These are phyloP conservation scores for Colletotrichum sp. DNA, from an alignment of 2,329 filamentous ascomycete species.

Conservation along the genomic window DNA sequence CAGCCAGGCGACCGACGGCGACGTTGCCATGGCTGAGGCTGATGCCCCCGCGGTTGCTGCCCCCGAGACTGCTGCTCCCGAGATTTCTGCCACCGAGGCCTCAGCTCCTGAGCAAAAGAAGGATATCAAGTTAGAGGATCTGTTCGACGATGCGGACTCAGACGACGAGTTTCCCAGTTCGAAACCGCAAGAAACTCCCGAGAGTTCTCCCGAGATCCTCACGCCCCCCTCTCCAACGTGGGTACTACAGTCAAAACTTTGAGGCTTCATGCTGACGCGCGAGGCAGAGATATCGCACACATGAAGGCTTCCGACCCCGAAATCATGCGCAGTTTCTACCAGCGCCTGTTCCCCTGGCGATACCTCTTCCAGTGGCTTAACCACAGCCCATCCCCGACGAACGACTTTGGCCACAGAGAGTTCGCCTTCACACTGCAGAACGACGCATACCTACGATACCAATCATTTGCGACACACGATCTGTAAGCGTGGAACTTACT, in stretches of 20 bases:
- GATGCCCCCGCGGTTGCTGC: slow-evolving; percentile 27
- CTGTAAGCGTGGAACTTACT: slow-evolving; percentile 40
- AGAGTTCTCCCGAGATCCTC: slow-evolving; percentile 42
- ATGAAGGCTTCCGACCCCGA: slow-evolving; percentile 73
- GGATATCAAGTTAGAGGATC: slow-evolving; percentile 60
- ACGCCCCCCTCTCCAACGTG: slow-evolving; percentile 50
- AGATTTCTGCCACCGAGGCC: slow-evolving; percentile 30
- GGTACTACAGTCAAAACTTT: slow-evolving; percentile 22
- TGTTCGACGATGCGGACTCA: slow-evolving; percentile 64
- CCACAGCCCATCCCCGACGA: slow-evolving; percentile 83
- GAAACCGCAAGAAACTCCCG: slow-evolving; percentile 40
- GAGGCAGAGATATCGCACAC: slow-evolving; percentile 35
- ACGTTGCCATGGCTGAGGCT: slow-evolving; percentile 47
- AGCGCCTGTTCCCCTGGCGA: slow-evolving; percentile 93
- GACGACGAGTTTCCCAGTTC: slow-evolving; percentile 67
- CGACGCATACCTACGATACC: slow-evolving; percentile 91
- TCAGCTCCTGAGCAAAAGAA: slow-evolving; percentile 37
- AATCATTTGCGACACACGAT: slow-evolving; percentile 66
- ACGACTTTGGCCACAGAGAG: slow-evolving; percentile 91
- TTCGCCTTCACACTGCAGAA: slow-evolving; percentile 96
- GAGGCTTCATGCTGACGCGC: neutral
- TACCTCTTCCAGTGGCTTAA: slow-evolving; percentile 98
- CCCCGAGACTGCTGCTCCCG: slow-evolving; percentile 23
- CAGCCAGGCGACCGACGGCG: slow-evolving; percentile 34
- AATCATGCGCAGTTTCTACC: slow-evolving; percentile 92